Conservation (phyloP, 345 rosid genomes). For the Citrus sp. region DNA sequence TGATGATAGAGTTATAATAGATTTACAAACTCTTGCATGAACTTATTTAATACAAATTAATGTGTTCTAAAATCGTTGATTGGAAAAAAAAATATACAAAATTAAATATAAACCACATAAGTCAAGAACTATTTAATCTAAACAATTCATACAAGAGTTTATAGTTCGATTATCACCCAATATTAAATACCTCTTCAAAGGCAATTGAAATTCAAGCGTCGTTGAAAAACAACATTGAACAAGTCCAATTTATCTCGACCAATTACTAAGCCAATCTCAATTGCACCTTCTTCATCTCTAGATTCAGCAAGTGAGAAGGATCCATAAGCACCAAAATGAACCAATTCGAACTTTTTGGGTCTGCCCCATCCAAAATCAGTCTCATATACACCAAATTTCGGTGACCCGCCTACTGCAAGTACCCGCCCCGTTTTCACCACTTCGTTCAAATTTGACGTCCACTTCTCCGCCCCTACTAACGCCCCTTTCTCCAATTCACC, state of each 20-base stretch:
- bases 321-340: conserved; percentile 14
- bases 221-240: conserved; percentile 2
- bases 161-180: too few species aligned
- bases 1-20: too few species aligned
- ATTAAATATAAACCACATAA: too few species aligned
- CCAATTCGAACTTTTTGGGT: conserved; percentile 18
- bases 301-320: conserved; percentile 11
- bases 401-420: conserved; percentile 30
- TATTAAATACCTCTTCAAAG: too few species aligned
- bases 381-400: conserved; percentile 19
- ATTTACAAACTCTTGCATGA: accelerated
- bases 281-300: conserved; percentile 20
- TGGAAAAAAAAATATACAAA: too few species aligned
- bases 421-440: conserved; percentile 15
- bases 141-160: too few species aligned
- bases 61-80: accelerated
- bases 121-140: too few species aligned
- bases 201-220: not conserved
- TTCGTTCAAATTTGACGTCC: conserved; percentile 9
- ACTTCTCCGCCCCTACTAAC: conserved; percentile 18
- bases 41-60: too few species aligned
- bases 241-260: conserved; percentile 9
- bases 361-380: conserved; percentile 31
- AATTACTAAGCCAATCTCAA: conserved; percentile 29
- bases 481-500: conserved; percentile 16